These are phyloP conservation scores for Beauveria sp. DNA, from an alignment of 2,329 filamentous ascomycete species.

Conservation along the genomic window DNA sequence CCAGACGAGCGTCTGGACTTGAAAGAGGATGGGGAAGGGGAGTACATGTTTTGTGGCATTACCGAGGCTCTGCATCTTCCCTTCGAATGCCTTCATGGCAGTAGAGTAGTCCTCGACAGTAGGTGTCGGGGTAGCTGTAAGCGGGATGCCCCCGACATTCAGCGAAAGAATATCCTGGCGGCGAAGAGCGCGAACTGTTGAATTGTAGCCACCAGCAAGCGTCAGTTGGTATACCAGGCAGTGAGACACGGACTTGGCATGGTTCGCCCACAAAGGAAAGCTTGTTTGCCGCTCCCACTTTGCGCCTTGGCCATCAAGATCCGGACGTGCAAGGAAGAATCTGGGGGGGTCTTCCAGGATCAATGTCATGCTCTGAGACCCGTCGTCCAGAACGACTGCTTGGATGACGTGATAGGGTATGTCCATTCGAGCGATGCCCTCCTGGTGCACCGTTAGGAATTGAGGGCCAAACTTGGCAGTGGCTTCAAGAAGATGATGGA, in stretches of 20 bases:
- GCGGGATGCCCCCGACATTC: constrained; percentile 16
- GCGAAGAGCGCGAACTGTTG: constrained; percentile 17
- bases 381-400: constrained; percentile 33
- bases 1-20: constrained; percentile 54
- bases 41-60: constrained; percentile 19
- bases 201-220: constrained; percentile 20
- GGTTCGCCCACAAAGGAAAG: constrained; percentile 19
- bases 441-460: constrained; percentile 32
- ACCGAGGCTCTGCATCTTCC: constrained; percentile 19
- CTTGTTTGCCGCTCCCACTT: constrained; percentile 23
- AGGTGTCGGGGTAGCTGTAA: constrained; percentile 1
- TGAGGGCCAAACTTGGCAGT: constrained; percentile 35
- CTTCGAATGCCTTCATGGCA: constrained; percentile 26
- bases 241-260: constrained; percentile 28
- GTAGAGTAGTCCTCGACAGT: constrained; percentile 16
- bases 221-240: constrained; percentile 38
- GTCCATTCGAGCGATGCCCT: constrained; percentile 5
- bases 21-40: constrained; percentile 50
- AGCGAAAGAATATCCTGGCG: constrained; percentile 19
- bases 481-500: constrained; percentile 23
- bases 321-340: constrained; percentile 30
- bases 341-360: constrained; percentile 44
- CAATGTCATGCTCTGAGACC: constrained; percentile 34
- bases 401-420: constrained; percentile 30
- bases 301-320: neutral